Conservation (phyloP, 139 green algal species). For the Chlamydomonas urium region DNA sequence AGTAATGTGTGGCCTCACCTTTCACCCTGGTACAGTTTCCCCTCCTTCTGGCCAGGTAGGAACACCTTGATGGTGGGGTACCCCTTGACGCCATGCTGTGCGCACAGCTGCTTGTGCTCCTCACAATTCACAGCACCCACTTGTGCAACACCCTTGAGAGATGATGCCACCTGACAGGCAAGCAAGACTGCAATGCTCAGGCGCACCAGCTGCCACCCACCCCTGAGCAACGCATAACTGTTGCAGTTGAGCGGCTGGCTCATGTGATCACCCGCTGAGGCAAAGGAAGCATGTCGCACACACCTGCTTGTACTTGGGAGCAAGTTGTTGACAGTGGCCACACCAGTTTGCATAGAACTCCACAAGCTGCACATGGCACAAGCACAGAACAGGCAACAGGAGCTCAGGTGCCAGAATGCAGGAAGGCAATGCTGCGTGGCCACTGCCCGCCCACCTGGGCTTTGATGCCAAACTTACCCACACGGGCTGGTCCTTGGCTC, state of each 20-base stretch:
- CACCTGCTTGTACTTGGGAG: slow-evolving; percentile 68
- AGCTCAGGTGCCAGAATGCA: too few species aligned
- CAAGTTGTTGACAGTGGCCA: slow-evolving; percentile 68
- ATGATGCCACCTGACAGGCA: neutral
- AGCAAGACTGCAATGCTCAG: neutral
- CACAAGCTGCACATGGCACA: slow-evolving; percentile 51
- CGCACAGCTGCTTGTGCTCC: slow-evolving; percentile 58
- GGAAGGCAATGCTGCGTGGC: too few species aligned
- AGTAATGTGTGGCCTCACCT: too few species aligned
- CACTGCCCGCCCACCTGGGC: too few species aligned
- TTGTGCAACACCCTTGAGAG: slow-evolving; percentile 65
- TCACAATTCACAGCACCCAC: slow-evolving; percentile 84
- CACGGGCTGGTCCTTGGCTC: slow-evolving; percentile 34
- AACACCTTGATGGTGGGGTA: slow-evolving; percentile 82
- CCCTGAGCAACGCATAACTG: too few species aligned
- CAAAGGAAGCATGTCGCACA: too few species aligned
- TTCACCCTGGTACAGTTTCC: slow-evolving; percentile 57
- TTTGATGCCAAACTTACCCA: too few species aligned
- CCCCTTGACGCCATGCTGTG: slow-evolving; percentile 53
- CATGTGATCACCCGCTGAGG: too few species aligned
- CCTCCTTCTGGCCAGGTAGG: slow-evolving; percentile 25
- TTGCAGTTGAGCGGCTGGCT: slow-evolving; percentile 7
- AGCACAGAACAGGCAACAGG: too few species aligned
- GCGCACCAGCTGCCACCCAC: too few species aligned
- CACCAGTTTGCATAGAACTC: slow-evolving; percentile 75